Conservation (phyloP, 495 filamentous ascomycete species). For the Bathelium albidoporum region DNA sequence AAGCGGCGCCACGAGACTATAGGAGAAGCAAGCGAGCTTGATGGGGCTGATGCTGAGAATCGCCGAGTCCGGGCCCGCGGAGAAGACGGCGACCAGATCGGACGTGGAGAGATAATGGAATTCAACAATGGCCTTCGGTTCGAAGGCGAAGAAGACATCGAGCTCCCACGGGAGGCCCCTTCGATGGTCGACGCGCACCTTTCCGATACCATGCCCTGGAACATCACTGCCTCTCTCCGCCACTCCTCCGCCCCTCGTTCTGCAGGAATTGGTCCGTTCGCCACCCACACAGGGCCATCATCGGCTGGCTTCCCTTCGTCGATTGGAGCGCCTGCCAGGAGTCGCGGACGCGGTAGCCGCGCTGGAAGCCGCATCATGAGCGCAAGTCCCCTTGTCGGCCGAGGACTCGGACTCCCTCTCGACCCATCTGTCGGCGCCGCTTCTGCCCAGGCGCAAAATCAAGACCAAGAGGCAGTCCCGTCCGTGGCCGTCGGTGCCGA, state of each 20-base stretch:
- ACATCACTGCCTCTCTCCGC: slow-evolving; percentile 49
- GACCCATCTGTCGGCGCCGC: slow-evolving; percentile 25
- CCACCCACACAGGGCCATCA: not conserved
- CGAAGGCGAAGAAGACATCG: slow-evolving; percentile 38
- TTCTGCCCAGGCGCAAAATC: slow-evolving; percentile 8
- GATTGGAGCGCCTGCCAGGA: slow-evolving; percentile 23
- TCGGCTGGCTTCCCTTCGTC: slow-evolving; percentile 22
- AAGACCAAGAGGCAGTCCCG: slow-evolving; percentile 28
- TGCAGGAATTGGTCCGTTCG: slow-evolving; percentile 15
- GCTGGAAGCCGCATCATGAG: slow-evolving; percentile 43
- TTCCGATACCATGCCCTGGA: slow-evolving; percentile 61
- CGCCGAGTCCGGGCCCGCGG: slow-evolving; percentile 37
- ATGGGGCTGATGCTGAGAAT: slow-evolving; percentile 25
- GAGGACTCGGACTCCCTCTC: slow-evolving; percentile 32
- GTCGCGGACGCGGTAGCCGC: slow-evolving; percentile 14
- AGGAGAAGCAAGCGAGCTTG: slow-evolving; percentile 25
- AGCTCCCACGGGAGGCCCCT: slow-evolving; percentile 51
- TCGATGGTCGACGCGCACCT: slow-evolving; percentile 44
- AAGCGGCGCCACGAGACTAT: slow-evolving; percentile 35
- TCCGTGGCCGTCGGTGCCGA: not conserved
- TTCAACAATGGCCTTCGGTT: slow-evolving; percentile 31
- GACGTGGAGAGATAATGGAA: slow-evolving; percentile 30
- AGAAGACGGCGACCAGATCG: slow-evolving; percentile 33
- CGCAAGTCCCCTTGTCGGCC: slow-evolving; percentile 51
- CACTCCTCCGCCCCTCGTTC: slow-evolving; percentile 39